Percentiles rank a stretch among this genome's conserved stretches.
Evolutionary conservation across 108 stramenopile genomes (phyloP).

Genomic region (Conticribra weissflogii): DNA sequence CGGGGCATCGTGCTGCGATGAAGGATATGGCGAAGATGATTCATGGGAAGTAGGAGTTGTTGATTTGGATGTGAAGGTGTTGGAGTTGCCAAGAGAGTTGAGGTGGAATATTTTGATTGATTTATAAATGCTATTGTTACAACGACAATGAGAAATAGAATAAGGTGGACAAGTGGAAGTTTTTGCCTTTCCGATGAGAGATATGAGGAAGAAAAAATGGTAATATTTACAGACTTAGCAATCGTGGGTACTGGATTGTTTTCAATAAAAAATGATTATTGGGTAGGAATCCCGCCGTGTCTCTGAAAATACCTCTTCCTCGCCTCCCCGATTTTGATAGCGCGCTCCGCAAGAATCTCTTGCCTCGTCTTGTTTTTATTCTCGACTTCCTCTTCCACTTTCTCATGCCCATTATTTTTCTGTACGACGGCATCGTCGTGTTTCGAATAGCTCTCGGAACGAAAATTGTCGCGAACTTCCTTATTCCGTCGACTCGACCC

Average conservation of each 20-base stretch:
- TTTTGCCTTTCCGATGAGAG: too few species aligned
- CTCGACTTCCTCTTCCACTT: not conserved
- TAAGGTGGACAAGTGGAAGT: too few species aligned
- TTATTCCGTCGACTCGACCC: not conserved
- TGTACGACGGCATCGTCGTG: too few species aligned
- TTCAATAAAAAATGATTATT: not conserved
- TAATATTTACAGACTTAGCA: too few species aligned
- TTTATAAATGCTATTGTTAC: too few species aligned
- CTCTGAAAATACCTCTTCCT: slow-evolving; percentile 44
- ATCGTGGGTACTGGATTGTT: not conserved
- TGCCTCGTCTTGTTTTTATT: slow-evolving; percentile 2
- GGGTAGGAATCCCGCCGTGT: not conserved
- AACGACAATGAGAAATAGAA: too few species aligned
- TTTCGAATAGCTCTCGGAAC: too few species aligned
- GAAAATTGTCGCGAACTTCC: not conserved
- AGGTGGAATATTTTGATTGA: too few species aligned
- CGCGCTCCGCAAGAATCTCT: slow-evolving; percentile 41
- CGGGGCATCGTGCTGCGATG: slow-evolving; percentile 80
- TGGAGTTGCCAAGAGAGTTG: too few species aligned
- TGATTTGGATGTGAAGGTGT: too few species aligned
- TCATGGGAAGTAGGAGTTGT: slow-evolving; percentile 16
- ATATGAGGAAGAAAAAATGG: too few species aligned
- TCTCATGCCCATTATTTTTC: too few species aligned
- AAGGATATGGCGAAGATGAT: slow-evolving; percentile 70
- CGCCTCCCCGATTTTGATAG: slow-evolving; percentile 39